Evolutionary conservation across 208 protist genomes (phyloP), one percentile per base, ranked within the genome.

Genomic region (Wallacemonas sp.): DNA sequence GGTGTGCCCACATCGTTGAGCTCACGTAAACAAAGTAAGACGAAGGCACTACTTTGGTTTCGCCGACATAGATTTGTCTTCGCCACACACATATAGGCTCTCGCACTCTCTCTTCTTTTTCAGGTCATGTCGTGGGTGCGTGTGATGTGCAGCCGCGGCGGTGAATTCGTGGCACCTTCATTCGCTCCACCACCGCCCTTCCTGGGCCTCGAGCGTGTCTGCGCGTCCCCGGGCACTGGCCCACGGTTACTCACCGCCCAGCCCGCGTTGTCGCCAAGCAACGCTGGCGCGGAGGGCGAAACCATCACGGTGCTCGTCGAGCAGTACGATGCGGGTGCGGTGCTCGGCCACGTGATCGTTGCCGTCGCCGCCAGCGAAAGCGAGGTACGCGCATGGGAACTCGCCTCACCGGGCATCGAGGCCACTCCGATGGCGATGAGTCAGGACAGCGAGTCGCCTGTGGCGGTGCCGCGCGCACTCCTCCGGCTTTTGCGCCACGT

Each of bases 111-210:
- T 72, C 54, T 58, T 71, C 39, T 58, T 30, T 58, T 58, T 63
- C 24, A 1, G 22, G 5, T 13, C 41, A 93, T 93, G 84, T 57
- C 76, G 15, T 94, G 88, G 85, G 69, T 89, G 44, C 71, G 71
- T 4, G 69, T 94, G 19, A 70, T 86, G 61, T 73, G 71, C 27
- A 69, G 45, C 19, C 71, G 61, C 32, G 85, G 85, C 19, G 29
- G 63, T 21, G 76, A 83, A 22, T 79, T 89, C 62, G 54, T 62
- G 19, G 82, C 85, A 3, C 88, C 88, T 3, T 91, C 83, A 0
- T 83, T 82, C 37, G 67, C 60, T n/a, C 62, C 71, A 15, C 64
- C 71, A 15, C 75, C 78, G 1, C 53, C 62, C 1, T 45, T 93
- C 3, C 71, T 83, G 33, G 87, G 83, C 1, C 69, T 87, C 34